These are phyloP conservation scores for Acmispon strigosus DNA, from an alignment of 306 rosid genomes.

Conservation along the genomic window DNA sequence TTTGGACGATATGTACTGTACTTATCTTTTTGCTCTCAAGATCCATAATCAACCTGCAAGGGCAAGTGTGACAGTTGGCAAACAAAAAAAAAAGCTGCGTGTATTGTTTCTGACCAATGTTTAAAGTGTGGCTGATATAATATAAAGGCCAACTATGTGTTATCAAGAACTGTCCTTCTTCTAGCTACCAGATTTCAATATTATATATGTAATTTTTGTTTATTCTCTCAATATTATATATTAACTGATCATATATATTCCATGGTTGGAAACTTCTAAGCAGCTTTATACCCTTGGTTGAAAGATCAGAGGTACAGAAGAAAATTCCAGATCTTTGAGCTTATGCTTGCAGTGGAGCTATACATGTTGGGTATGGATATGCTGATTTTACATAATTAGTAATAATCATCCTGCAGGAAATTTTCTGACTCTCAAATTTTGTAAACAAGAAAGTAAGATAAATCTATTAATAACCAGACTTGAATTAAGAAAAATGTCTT, in stretches of 20 bases:
- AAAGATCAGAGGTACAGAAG: not conserved
- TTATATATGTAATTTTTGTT: not conserved
- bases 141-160: constrained; percentile 3
- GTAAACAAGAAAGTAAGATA: not conserved
- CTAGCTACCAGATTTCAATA: not conserved
- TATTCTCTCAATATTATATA: not conserved
- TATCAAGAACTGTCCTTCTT: not conserved
- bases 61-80: constrained; percentile 32
- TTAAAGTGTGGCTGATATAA: constrained; percentile 26
- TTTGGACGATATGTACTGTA: constrained; percentile 11
- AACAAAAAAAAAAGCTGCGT: constrained; percentile 24
- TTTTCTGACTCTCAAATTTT: not conserved
- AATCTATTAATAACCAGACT: not conserved
- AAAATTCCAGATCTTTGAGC: constrained; percentile 11
- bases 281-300: not conserved
- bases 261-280: not conserved
- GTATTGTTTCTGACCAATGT: constrained; percentile 32
- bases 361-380: not conserved
- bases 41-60: constrained; percentile 15
- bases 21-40: constrained; percentile 2
- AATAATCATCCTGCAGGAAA: not conserved
- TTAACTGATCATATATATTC: constrained; percentile 2
- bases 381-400: not conserved
- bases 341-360: constrained; percentile 6
- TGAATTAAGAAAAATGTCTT: no score